phyloP scores from a whole-genome alignment of 176 grass and related monocot species.

The Poa annua region DNA sequence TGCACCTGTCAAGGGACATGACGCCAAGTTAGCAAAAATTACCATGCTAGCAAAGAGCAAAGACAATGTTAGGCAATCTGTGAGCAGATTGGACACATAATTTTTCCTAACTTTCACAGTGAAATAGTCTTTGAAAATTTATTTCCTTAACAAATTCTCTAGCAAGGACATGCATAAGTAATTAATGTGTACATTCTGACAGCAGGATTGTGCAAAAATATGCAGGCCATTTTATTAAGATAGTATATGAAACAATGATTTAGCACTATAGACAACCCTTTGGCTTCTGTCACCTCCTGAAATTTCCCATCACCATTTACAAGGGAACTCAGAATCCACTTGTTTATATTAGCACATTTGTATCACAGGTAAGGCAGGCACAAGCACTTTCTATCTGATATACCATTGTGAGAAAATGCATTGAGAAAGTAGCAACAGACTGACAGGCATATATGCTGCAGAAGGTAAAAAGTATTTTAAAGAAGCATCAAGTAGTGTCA shows the following conservation, averaged over 20 bases:
- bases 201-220: slow-evolving; percentile 12
- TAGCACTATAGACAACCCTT: background rate
- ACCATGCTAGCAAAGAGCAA: slow-evolving; percentile 5
- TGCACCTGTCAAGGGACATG: slow-evolving; percentile 25
- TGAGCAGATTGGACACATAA: background rate
- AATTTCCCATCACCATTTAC: slow-evolving; percentile 3
- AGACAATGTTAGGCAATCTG: background rate
- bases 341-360: background rate
- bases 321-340: background rate
- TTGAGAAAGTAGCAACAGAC: background rate
- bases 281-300: background rate
- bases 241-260: background rate
- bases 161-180: slow-evolving; percentile 25
- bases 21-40: background rate
- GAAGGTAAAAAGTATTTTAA: slow-evolving; percentile 1
- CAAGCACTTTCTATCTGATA: background rate
- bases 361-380: background rate
- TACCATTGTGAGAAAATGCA: slow-evolving; percentile 16
- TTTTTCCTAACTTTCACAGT: slow-evolving; percentile 34
- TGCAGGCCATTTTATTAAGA: background rate
- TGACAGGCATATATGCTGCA: slow-evolving; percentile 8
- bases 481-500: slow-evolving; percentile 1
- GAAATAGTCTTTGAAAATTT: background rate
- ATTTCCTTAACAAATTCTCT: background rate
- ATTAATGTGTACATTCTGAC: slow-evolving; percentile 9